Base-by-base conservation (phyloP, 2,329 filamentous ascomycete species). In the Beauveria australis region DNA sequence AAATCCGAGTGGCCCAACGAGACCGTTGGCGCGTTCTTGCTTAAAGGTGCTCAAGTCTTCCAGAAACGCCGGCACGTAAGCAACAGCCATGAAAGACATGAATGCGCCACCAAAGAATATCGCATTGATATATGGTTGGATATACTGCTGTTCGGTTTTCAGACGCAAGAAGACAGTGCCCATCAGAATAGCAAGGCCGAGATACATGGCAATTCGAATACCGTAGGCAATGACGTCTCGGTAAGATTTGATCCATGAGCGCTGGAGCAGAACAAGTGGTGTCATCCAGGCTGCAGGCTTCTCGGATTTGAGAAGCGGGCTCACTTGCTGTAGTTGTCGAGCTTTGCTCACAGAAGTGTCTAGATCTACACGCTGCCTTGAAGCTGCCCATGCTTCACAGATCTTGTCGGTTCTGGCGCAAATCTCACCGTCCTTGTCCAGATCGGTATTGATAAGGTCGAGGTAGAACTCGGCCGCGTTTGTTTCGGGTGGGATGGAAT, bases 151-250 rank as follows among this genome's bases (percentile, higher is more conserved):
- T 0, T 79, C 76, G 0, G 87, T 79, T 4, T 80, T 75, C 3
- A 96, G 78, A 6, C 91, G 84, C 16, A 95, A 76, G 87, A 89
- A 96, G 14, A 95, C 89, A 0, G 91, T 95, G 5, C 91, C 91
- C 87, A 93, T 92, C 83, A 94, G 87, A 66, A 94, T 83, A 1
- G 90, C 90, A 18, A 95, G 79, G 0, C 84, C 83, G 24, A 68
- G 64, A 72, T 95, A 94, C 90, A 95, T 95, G 46, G 82, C 87
- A 47, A 94, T 79, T 3, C 91, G 84, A 66, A 94, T 91, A 0
- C 88, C 89, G 68, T 96, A 96, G 0, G 87, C 90, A 56, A 96
- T 84, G 7, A 95, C 80, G 70, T 96, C 91, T 28, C 91, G 86
- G 72, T 92, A 89, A 52, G 85, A 88, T 75, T 96, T 96, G 73